Evolutionary conservation across 1,284 basidiomycete genomes (phyloP).

Genomic region (Cystobasidium pallidum): DNA sequence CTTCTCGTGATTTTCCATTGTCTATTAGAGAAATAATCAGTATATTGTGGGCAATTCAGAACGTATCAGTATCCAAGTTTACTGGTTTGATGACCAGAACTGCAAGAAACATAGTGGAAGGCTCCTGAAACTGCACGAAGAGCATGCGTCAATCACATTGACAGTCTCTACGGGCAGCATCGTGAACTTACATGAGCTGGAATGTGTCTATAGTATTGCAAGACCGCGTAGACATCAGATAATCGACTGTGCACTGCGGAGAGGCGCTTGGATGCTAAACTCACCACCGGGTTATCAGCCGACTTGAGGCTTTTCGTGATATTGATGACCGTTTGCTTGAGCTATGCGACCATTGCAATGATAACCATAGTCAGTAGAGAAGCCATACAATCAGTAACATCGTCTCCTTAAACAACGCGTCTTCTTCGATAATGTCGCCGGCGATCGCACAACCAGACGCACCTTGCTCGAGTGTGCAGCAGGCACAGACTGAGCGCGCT

Average conservation of each 20-base stretch:
- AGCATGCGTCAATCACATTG: neutral
- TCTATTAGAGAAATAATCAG: conserved; percentile 5
- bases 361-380: neutral
- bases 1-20: conserved; percentile 31
- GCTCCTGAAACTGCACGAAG: conserved; percentile 26
- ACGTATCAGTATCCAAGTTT: neutral
- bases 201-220: conserved; percentile 26
- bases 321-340: conserved; percentile 34
- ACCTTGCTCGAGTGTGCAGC: conserved; percentile 40
- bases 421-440: conserved; percentile 6
- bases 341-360: no score
- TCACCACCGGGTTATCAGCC: conserved; percentile 37
- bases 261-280: conserved; percentile 23
- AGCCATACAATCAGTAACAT: neutral
- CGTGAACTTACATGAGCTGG: conserved; percentile 22
- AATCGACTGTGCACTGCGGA: neutral
- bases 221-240: neutral
- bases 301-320: conserved; percentile 40
- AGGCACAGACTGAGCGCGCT: conserved; percentile 32
- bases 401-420: neutral
- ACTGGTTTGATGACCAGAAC: conserved; percentile 42
- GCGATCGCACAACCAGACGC: conserved; percentile 13
- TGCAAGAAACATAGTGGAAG: conserved; percentile 40
- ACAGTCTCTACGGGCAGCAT: neutral
- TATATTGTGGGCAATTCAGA: no score